Percentiles rank a stretch among this genome's conserved stretches.
phyloP scores from a whole-genome alignment of 2,329 filamentous ascomycete genomes.

The Trichoderma hamatum region DNA sequence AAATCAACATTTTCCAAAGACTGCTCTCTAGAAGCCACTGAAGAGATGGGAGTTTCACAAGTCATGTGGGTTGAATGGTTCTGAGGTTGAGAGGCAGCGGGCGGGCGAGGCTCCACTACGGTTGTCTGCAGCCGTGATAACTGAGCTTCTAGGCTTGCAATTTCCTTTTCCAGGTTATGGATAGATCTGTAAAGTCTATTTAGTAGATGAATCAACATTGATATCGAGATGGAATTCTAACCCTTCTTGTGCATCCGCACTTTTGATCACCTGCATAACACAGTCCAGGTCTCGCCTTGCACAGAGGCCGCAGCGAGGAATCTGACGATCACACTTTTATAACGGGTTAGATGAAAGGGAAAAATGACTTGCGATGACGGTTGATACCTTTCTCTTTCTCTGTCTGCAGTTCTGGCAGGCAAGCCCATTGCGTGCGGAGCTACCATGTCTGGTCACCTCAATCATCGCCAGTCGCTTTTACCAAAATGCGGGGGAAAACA shows the following conservation, averaged over 20 bases:
- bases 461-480: not conserved
- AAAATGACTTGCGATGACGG: too few species aligned
- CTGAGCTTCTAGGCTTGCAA: slow-evolving; percentile 16
- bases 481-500: not conserved
- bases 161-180: slow-evolving; percentile 14
- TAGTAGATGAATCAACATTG: not conserved
- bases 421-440: slow-evolving; percentile 4
- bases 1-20: slow-evolving; percentile 14
- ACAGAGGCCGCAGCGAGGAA: slow-evolving; percentile 21
- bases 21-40: not conserved
- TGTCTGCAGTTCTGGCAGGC: slow-evolving; percentile 23
- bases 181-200: not conserved
- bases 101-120: not conserved
- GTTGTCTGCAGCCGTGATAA: slow-evolving; percentile 8
- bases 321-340: slow-evolving; percentile 13
- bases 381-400: slow-evolving; percentile 17
- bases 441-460: not conserved
- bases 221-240: not conserved
- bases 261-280: slow-evolving; percentile 20
- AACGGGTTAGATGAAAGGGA: not conserved
- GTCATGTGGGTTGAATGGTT: not conserved
- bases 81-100: not conserved
- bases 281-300: slow-evolving; percentile 18
- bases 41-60: not conserved
- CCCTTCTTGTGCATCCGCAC: slow-evolving; percentile 14